Percentiles rank a stretch among this genome's conserved stretches.
phyloP scores from a whole-genome alignment of 75 land plant genomes.

The Cunninghamia lanceolata region DNA sequence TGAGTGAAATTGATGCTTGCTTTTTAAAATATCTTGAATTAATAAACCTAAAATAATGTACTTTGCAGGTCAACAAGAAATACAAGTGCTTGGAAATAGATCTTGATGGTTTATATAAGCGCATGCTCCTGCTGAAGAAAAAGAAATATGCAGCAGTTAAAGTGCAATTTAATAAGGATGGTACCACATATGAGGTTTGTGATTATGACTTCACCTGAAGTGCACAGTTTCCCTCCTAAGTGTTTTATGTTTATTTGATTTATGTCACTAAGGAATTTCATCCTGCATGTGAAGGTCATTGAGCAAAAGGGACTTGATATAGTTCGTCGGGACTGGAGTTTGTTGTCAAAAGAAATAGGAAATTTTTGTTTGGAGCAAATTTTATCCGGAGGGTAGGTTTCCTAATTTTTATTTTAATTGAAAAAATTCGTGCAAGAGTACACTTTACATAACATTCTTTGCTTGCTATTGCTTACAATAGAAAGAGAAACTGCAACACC shows the following conservation, averaged over 20 bases:
- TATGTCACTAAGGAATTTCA: neutral
- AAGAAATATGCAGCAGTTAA: constrained; percentile 99
- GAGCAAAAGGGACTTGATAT: constrained; percentile 98
- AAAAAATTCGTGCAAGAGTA: neutral
- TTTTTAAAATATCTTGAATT: neutral
- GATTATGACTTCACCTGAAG: neutral
- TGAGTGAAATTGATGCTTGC: neutral
- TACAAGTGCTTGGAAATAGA: constrained; percentile 94
- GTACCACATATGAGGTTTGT: constrained; percentile 68
- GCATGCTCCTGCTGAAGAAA: constrained; percentile 94
- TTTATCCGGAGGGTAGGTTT: constrained; percentile 84
- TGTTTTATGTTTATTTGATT: neutral
- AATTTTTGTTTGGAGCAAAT: constrained; percentile 89
- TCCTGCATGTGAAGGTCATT: constrained; percentile 53
- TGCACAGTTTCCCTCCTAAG: neutral
- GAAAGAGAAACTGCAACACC: neutral
- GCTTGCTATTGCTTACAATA: neutral
- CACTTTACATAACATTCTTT: neutral
- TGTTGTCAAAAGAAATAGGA: constrained; percentile 87
- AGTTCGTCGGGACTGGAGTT: constrained; percentile 98
- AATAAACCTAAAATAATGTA: neutral
- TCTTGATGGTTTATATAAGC: constrained; percentile 96
- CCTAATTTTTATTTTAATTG: neutral
- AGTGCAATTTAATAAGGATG: constrained; percentile 68
- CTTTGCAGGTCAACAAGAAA: constrained; percentile 84